Conservation (phyloP, 2,329 filamentous ascomycete genomes). For the Fusarium camptoceras region DNA sequence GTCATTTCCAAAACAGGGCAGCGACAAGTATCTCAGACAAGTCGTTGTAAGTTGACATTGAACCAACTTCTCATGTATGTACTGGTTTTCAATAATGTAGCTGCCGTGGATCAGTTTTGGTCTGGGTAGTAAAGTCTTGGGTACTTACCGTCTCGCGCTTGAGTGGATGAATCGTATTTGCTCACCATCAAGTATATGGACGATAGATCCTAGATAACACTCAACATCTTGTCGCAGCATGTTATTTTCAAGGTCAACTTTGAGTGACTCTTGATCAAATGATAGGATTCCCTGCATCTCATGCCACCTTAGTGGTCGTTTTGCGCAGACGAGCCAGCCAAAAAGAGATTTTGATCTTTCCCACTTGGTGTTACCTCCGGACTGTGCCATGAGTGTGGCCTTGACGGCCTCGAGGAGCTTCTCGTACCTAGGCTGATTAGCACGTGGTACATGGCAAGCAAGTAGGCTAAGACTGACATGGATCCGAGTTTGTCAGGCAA, state of each 20-base stretch:
- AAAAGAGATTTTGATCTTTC: neutral
- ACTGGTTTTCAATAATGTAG: neutral
- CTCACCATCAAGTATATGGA: neutral
- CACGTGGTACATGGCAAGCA: rapidly evolving
- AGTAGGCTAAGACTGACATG: neutral
- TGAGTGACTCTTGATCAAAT: neutral
- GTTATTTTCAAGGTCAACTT: neutral
- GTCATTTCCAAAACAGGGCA: neutral
- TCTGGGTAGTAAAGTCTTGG: rapidly evolving
- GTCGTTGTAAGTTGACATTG: neutral
- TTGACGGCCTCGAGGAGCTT: neutral
- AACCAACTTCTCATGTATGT: neutral
- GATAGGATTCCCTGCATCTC: slow-evolving; percentile 13
- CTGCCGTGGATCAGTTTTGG: neutral
- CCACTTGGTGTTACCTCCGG: neutral
- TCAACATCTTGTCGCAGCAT: slow-evolving; percentile 11
- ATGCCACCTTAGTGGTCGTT: neutral
- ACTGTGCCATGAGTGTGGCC: rapidly evolving
- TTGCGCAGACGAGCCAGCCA: slow-evolving; percentile 14
- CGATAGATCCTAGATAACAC: slow-evolving; percentile 5
- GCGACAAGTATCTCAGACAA: neutral
- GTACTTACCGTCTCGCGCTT: neutral
- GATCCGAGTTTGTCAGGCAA: neutral
- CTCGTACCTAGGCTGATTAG: neutral
- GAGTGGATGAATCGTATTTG: slow-evolving; percentile 5